Conservation (phyloP, 2,329 filamentous ascomycete species). For the Exutisphaerella laricina region DNA sequence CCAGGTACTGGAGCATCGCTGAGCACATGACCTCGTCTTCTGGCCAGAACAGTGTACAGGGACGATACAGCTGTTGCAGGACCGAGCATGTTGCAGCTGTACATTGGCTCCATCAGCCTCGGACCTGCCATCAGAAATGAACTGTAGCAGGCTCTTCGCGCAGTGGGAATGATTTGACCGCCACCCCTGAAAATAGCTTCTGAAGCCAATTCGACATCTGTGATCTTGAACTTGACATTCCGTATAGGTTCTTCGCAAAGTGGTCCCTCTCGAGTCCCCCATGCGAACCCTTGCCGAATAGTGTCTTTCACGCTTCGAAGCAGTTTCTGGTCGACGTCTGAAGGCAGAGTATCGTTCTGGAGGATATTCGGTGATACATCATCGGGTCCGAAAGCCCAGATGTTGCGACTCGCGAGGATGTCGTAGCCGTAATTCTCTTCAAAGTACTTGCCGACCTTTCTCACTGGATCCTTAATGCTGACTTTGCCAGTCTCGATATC, state of each 20-base stretch:
- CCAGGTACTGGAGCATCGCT: slow-evolving; percentile 92
- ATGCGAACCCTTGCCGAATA: slow-evolving; percentile 92
- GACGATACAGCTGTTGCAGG: slow-evolving; percentile 82
- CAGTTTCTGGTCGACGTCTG: slow-evolving; percentile 89
- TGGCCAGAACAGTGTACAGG: slow-evolving; percentile 85
- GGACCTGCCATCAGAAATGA: slow-evolving; percentile 97
- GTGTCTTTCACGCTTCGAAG: slow-evolving; percentile 83
- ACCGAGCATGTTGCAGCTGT: slow-evolving; percentile 86
- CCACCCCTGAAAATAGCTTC: slow-evolving; percentile 94
- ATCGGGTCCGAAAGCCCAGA: slow-evolving; percentile 97
- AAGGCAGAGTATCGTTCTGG: slow-evolving; percentile 91
- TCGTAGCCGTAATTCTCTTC: slow-evolving; percentile 98
- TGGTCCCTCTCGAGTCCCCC: slow-evolving; percentile 91
- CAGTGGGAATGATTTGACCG: slow-evolving; percentile 94
- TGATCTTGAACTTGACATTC: slow-evolving; percentile 96
- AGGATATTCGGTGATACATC: slow-evolving; percentile 92
- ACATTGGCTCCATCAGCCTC: slow-evolving; percentile 93
- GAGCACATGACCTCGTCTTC: slow-evolving; percentile 84
- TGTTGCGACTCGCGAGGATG: slow-evolving; percentile 84
- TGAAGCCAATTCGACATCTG: slow-evolving; percentile 76
- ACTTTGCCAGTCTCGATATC: slow-evolving; percentile 91
- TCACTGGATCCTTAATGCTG: slow-evolving; percentile 84
- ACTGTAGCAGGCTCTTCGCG: slow-evolving; percentile 86
- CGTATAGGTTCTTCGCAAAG: slow-evolving; percentile 98
- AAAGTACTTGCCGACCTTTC: slow-evolving; percentile 93